Conservation (phyloP, 2,329 filamentous ascomycete species). For the Colletotrichum magnum region DNA sequence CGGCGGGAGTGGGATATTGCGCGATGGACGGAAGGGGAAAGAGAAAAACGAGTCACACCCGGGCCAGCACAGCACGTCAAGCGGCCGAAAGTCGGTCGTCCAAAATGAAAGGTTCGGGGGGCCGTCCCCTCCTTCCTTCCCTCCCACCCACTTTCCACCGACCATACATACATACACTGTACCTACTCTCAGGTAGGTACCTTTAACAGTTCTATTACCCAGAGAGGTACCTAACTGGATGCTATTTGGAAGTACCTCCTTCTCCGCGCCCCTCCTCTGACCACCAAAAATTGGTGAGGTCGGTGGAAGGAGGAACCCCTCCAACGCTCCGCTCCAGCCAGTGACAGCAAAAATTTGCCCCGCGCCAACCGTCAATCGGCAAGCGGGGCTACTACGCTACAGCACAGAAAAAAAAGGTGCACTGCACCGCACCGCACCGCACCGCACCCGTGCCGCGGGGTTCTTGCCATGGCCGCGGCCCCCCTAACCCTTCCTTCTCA, state of each 20-base stretch:
- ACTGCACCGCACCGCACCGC: not conserved
- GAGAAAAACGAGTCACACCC: conserved; percentile 35
- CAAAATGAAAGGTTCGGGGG: not conserved
- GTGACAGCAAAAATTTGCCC: conserved; percentile 20
- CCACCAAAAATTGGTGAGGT: too few relatives aligned
- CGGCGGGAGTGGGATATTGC: conserved; percentile 17
- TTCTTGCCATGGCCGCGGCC: not conserved
- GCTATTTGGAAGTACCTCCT: too few relatives aligned
- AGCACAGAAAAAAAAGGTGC: not conserved
- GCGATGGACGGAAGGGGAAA: conserved; percentile 25
- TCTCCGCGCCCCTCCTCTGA: too few relatives aligned
- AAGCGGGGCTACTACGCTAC: not conserved
- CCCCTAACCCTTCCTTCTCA: too few relatives aligned
- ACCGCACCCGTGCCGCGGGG: conserved; percentile 15
- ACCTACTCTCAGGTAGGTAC: too few relatives aligned
- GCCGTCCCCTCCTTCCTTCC: not conserved
- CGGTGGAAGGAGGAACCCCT: not conserved
- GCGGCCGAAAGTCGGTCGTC: conserved; percentile 37
- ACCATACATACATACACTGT: too few relatives aligned
- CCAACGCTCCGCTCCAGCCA: not conserved
- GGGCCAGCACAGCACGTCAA: conserved; percentile 28
- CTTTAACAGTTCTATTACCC: too few relatives aligned
- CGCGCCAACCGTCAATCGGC: conserved; percentile 15
- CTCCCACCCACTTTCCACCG: not conserved
- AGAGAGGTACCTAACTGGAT: too few relatives aligned